Evolutionary conservation across 768 basidiomycete species (phyloP), one percentile per base, ranked within the genome.

Genomic region (Lentinula lateritia): DNA sequence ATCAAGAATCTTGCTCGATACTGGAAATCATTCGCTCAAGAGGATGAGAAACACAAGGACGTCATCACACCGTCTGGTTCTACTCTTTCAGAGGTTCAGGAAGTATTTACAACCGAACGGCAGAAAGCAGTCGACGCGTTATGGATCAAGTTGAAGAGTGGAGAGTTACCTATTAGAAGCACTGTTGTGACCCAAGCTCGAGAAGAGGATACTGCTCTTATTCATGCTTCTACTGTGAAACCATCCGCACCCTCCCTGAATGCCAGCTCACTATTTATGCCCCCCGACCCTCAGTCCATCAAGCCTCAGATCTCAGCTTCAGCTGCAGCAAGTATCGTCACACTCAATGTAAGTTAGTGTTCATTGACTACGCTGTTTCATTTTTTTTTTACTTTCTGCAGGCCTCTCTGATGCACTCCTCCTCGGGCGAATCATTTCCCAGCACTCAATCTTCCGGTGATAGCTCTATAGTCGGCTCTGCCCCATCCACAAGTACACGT

Each of bases 21-120:
- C 39, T 75, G 74, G 75, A 75, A 75, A 66, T 69, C 61, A 5
- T 66, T 72, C 34, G 74, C 73, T 28, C 66, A 68, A 50, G 66
- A 69, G 52, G 50, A 61, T 13, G 50, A 42, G n/a, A 39, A 35
- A 18, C 52, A 63, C 28, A 18, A 18, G 6, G 32, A 54, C 54
- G 39, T 61, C 7, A 48, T 65, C 32, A 65, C 64, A 6, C 64
- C 64, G 4, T 65, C 64, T 23, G 36, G 43, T 2, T 65, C 64
- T 18, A 61, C 50, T 23, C 55, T 65, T 46, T 63, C 62, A 5
- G 62, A 63, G 20, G 35, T 63, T 5, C 56, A 50, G 52, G 57
- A 60, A 41, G 34, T 38, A 4, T 28, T 63, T 15, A 36, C 48
- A 10, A 8, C 16, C 13, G 58, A 59, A 34, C 48, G 62, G 36